These are phyloP conservation scores for Liriodendron chinense DNA, from an alignment of 164 flowering plant genomes.

Conservation along the genomic window DNA sequence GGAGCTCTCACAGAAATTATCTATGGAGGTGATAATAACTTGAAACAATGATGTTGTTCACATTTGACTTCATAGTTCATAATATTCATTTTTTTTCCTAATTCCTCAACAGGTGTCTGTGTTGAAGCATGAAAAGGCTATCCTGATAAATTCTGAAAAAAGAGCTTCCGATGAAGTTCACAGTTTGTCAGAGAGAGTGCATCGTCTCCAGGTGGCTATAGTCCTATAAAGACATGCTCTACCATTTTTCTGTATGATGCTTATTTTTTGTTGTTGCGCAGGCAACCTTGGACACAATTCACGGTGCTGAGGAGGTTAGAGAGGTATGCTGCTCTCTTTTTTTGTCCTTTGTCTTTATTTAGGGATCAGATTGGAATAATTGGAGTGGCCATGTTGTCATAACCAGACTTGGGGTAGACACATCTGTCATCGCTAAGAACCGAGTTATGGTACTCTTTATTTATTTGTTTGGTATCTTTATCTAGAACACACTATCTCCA, in stretches of 20 bases:
- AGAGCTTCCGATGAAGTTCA: conserved; percentile 88
- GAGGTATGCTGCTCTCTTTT: conserved; percentile 46
- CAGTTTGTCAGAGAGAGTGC: conserved; percentile 67
- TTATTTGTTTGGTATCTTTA: too few relatives aligned
- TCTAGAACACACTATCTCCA: background rate
- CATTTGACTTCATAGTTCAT: background rate
- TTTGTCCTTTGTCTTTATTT: background rate
- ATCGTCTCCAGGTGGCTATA: conserved; percentile 68
- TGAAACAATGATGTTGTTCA: background rate
- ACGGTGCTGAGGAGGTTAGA: conserved; percentile 72
- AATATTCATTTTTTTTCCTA: conserved; percentile 2
- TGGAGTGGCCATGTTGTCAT: background rate
- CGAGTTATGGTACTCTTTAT: too few relatives aligned
- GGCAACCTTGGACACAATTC: conserved; percentile 84
- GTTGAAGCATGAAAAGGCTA: conserved; percentile 72
- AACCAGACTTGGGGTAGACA: too few relatives aligned
- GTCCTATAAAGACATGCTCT: background rate
- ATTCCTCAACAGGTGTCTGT: conserved; percentile 51
- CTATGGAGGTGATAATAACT: conserved; percentile 60
- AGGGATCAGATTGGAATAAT: background rate
- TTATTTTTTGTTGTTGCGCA: conserved; percentile 22
- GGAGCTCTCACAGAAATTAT: conserved; percentile 68
- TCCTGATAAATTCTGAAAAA: conserved; percentile 67
- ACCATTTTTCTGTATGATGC: background rate
- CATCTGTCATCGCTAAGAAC: too few relatives aligned